Evolutionary conservation across 345 rosid species (phyloP), one percentile per base, ranked within the genome.

Genomic region (Lepidium africanum): DNA sequence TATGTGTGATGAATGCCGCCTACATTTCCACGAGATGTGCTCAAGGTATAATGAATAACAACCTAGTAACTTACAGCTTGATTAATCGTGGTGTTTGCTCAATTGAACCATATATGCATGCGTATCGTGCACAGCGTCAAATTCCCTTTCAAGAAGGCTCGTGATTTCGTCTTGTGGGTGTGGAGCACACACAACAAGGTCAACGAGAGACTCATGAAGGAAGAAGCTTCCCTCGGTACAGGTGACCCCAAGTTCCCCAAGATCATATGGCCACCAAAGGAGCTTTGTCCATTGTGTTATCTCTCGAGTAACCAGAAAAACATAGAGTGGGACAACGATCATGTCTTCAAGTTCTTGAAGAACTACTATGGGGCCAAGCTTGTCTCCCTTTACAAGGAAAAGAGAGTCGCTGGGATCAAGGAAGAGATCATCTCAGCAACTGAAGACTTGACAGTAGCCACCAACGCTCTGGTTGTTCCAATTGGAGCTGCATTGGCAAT

Each of bases 401-500:
- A 83, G 77, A 81, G 78, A 56, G 37, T 56, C 55, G 58, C 69
- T 2, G 72, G 53, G 50, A 77, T 62, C 9, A 84, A 81, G 69
- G 84, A 81, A 67, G 83, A 70, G 19, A 72, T 35, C 3, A 61
- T 58, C 40, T 76, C 68, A 35, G 77, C 73, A 47, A 40, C 71
- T 5, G 96, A 86, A 65, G 95, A 91, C 37, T 61, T 79, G 67
- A 85, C 78, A 30, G 81, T 78, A 25, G 77, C 97, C 36, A 85
- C 95, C 37, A 86, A 80, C 46, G 93, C 96, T 15, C 77, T 94
- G 14, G 93, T 86, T 59, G 97, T 91, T 62, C 99, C 96, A 5
- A 72, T 89, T 36, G 99, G 97, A 56, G 97, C 99, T 46, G 99
- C 99, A n/a, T 79, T 94, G 84, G 99, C 97, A 10, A 87, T 94